phyloP scores from a whole-genome alignment of 495 filamentous ascomycete species.

The Zalerion maritima region DNA sequence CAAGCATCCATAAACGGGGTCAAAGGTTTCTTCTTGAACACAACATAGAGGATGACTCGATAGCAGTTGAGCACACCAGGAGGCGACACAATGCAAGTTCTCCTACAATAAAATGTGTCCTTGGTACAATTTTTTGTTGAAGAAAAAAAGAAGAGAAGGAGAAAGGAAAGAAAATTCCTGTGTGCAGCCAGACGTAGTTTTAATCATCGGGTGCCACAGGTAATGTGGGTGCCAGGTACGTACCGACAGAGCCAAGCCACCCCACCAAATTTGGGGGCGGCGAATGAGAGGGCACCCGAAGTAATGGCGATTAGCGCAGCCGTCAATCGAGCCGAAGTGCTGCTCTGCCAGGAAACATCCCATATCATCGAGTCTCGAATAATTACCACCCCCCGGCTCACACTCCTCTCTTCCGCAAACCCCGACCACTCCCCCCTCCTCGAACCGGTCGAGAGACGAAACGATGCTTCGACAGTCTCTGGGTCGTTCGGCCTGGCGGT shows the following conservation, averaged over 20 bases:
- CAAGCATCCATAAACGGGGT: constrained; percentile 48
- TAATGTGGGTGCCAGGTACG: too few relatives aligned
- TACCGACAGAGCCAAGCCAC: constrained; percentile 4
- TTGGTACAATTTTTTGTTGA: constrained; percentile 41
- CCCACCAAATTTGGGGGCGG: constrained; percentile 9
- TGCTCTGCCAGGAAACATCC: constrained; percentile 15
- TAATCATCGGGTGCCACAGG: too few relatives aligned
- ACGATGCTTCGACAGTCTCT: constrained; percentile 83
- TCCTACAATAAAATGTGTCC: constrained; percentile 87
- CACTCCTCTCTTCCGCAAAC: constrained; percentile 18
- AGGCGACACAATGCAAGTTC: constrained; percentile 31
- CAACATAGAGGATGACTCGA: constrained; percentile 48
- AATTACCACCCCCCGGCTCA: constrained; percentile 12
- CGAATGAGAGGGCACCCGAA: constrained; percentile 17
- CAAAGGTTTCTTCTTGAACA: constrained; percentile 38
- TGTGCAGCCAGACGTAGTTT: constrained; percentile 16
- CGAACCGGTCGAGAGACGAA: constrained; percentile 35
- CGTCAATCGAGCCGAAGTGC: constrained; percentile 7
- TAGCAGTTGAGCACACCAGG: constrained; percentile 21
- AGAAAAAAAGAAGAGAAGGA: constrained; percentile 29
- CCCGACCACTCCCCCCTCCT: constrained; percentile 9
- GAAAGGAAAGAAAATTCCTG: constrained; percentile 20
- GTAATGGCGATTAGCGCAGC: constrained; percentile 15
- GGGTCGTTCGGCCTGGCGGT: constrained; percentile 72
- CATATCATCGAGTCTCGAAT: constrained; percentile 17